Percentiles rank a stretch among this genome's conserved stretches.
Conservation (phyloP, 345 rosid genomes). For the Angophora floribunda region DNA sequence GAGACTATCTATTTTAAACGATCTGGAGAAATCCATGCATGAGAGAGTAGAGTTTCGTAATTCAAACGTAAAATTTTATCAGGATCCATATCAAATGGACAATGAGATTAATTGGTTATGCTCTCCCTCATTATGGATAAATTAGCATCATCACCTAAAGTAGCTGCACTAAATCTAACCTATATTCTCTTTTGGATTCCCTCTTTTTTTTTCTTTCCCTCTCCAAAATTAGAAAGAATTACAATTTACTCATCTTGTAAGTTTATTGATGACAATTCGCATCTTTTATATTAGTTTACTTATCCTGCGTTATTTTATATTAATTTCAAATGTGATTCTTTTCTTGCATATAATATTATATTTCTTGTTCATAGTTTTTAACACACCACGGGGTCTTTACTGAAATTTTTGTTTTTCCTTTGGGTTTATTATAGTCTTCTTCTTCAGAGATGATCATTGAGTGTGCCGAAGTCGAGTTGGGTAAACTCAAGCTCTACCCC, state of each 20-base stretch:
- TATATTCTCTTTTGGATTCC: neutral
- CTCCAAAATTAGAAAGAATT: neutral
- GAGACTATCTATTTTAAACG: neutral
- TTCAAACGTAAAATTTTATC: neutral
- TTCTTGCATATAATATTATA: neutral
- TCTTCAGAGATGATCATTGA: neutral
- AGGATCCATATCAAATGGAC: neutral
- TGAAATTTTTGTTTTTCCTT: neutral
- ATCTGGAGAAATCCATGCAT: neutral
- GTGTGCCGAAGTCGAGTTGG: accelerated
- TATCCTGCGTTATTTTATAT: neutral
- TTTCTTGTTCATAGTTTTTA: neutral
- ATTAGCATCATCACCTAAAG: neutral
- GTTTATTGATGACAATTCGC: neutral
- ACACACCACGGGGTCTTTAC: neutral
- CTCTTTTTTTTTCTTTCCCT: neutral
- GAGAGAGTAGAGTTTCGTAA: neutral
- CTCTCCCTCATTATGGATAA: neutral
- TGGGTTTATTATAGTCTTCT: neutral
- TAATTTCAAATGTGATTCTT: neutral
- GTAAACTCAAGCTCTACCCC: neutral
- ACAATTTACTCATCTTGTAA: neutral
- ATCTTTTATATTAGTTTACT: neutral
- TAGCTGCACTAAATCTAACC: neutral
- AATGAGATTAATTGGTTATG: neutral